Evolutionary conservation across 2,329 filamentous ascomycete species (phyloP), one percentile per base, ranked within the genome.

Genomic region (Trichoderma citrinoviride): DNA sequence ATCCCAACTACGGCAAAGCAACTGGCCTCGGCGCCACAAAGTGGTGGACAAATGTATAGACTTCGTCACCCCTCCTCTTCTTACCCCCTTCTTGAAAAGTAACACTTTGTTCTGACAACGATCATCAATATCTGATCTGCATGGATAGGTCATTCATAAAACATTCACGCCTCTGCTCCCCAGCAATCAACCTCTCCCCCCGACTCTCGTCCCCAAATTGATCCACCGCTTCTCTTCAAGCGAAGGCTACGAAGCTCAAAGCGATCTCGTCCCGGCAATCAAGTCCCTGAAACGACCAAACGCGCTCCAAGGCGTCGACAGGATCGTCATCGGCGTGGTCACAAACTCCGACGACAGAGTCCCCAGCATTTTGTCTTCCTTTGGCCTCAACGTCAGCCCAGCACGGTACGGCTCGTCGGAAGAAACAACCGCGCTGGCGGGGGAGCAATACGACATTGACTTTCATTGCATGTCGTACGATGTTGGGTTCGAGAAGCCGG

Each of bases 341-440:
- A 86, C 85, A 12, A 89, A 89, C 71, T 88, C 86, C 0, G 87
- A 90, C 68, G 80, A 85, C 70, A 78, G 86, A n/a, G 83, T 88
- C 0, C 80, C 82, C 0, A 73, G 73, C 27, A 79, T 89, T 23
- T 73, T 89, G 4, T 73, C 78, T 0, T 84, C 83, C 0, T 74
- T 88, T 5, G 84, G 83, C 1, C 69, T 89, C 29, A 73, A 71
- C 2, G 76, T 87, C 2, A 78, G 77, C 60, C 75, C 78, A 0
- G 46, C 75, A 40, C 74, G 76, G 10, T 74, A 73, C 21, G 53
- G 61, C 21, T 40, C 44, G 70, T 29, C 14, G 46, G 40, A 44
- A 10, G 33, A 62, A 19, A 27, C 37, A 19, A 23, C 19, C 7
- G 25, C 14, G 1, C 3, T 37, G 5, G 23, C 25, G 7, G 58